A percentile compares a stretch with the other conserved stretches of the same genome.
phyloP scores from a whole-genome alignment of 805 yeast genomes.

The Suhomyces prunicola region DNA sequence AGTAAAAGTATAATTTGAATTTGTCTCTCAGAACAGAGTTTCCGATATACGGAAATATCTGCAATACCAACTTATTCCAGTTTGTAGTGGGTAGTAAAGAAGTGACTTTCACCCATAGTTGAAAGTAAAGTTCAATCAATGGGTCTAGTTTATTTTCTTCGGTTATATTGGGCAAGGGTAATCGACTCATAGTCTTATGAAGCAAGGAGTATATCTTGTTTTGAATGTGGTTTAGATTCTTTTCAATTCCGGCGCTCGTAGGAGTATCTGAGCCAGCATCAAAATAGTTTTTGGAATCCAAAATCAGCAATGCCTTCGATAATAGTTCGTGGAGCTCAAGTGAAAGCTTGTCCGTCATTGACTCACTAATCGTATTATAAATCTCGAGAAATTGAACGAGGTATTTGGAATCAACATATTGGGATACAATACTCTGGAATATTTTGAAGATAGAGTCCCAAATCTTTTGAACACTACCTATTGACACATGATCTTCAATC shows the following conservation, averaged over 20 bases:
- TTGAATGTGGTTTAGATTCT: not conserved
- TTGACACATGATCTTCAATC: conserved; percentile 1
- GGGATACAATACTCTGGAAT: conserved; percentile 1
- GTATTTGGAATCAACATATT: not conserved
- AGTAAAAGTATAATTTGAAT: conserved; percentile 27
- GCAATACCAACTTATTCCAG: conserved; percentile 38
- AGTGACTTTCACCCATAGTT: conserved; percentile 28
- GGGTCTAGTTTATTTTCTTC: conserved; percentile 20
- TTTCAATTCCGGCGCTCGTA: not conserved
- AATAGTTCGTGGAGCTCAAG: conserved; percentile 3
- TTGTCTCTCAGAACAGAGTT: conserved; percentile 34
- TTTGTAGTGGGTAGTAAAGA: conserved; percentile 15
- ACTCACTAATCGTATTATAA: conserved; percentile 1
- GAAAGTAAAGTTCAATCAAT: conserved; percentile 26
- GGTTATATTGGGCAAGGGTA: conserved; percentile 24
- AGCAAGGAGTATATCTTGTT: conserved; percentile 13
- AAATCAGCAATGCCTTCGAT: not conserved
- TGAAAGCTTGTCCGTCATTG: conserved; percentile 2
- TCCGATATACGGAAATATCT: conserved; percentile 39
- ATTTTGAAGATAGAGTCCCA: conserved; percentile 13
- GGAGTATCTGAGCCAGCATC: not conserved
- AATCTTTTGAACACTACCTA: conserved; percentile 16
- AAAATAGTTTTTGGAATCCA: not conserved
- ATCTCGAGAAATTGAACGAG: conserved; percentile 6
- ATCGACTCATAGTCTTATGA: conserved; percentile 32